A percentile compares a stretch with the other conserved stretches of the same genome.
These are phyloP conservation scores for Reutealis trisperma DNA, from an alignment of 345 rosid genomes.

Conservation along the genomic window DNA sequence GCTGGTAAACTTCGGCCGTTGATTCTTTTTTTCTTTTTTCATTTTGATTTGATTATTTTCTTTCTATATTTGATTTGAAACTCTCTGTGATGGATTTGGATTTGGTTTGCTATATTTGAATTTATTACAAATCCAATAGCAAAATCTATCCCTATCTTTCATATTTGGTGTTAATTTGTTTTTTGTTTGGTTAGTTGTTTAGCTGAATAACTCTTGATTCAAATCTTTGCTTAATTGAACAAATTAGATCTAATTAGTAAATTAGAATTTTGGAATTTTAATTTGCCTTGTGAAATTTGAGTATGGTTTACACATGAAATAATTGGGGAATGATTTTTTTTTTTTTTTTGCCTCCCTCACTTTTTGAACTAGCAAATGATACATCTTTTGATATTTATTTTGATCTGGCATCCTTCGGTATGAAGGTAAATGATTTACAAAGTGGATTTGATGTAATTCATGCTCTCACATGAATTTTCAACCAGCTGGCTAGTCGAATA, in stretches of 20 bases:
- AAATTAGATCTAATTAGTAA: constrained; percentile 1
- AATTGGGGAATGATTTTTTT: background rate
- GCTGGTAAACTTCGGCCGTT: constrained; percentile 6
- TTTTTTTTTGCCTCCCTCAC: background rate
- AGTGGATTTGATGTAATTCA: background rate
- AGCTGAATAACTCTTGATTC: background rate
- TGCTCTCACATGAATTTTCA: background rate
- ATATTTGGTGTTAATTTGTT: too few species aligned
- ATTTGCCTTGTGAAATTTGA: background rate
- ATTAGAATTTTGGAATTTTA: too few species aligned
- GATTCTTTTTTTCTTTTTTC: background rate
- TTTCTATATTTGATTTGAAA: background rate
- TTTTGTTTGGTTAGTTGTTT: background rate
- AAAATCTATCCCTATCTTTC: background rate
- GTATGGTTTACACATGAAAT: background rate
- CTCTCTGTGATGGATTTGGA: background rate
- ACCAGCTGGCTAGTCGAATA: background rate
- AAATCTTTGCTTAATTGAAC: background rate
- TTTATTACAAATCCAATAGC: background rate
- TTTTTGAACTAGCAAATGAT: background rate
- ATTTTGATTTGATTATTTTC: too few species aligned
- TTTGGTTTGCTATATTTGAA: background rate
- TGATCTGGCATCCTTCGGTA: background rate
- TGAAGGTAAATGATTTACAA: background rate
- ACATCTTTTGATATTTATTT: background rate